These are phyloP conservation scores for Ceratocystis albifundus DNA, from an alignment of 2,329 filamentous ascomycete species.

Conservation along the genomic window DNA sequence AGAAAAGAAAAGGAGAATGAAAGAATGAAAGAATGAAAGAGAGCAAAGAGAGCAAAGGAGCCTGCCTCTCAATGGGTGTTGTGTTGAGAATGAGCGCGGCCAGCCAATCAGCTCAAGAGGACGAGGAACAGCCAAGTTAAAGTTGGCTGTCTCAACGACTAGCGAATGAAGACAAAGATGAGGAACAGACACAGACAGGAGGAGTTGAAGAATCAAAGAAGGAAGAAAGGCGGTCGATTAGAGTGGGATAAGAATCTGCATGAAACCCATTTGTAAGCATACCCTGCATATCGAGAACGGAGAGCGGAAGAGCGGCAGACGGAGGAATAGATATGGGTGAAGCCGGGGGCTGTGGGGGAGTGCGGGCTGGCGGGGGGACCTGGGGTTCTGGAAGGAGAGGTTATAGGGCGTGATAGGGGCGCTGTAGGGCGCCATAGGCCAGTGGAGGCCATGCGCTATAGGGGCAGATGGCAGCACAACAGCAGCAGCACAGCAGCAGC, in stretches of 20 bases:
- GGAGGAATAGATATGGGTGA: background rate
- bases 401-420: background rate
- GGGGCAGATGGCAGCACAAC: background rate
- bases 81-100: conserved; percentile 7
- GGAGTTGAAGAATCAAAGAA: background rate
- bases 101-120: background rate
- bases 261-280: background rate
- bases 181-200: background rate
- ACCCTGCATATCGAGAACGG: background rate
- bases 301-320: background rate
- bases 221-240: background rate
- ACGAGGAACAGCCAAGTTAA: too few relatives aligned
- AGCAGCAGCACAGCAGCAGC: too few relatives aligned
- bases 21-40: too few relatives aligned
- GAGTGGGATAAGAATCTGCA: background rate
- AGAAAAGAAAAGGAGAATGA: conserved; percentile 11
- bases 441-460: too few relatives aligned
- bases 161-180: background rate
- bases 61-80: conserved; percentile 1
- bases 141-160: too few relatives aligned
- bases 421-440: background rate
- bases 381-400: background rate
- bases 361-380: background rate
- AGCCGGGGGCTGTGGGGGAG: background rate
- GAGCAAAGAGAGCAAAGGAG: background rate